Evolutionary conservation across 495 filamentous ascomycete species (phyloP).

Genomic region (Penicillium coffeae): DNA sequence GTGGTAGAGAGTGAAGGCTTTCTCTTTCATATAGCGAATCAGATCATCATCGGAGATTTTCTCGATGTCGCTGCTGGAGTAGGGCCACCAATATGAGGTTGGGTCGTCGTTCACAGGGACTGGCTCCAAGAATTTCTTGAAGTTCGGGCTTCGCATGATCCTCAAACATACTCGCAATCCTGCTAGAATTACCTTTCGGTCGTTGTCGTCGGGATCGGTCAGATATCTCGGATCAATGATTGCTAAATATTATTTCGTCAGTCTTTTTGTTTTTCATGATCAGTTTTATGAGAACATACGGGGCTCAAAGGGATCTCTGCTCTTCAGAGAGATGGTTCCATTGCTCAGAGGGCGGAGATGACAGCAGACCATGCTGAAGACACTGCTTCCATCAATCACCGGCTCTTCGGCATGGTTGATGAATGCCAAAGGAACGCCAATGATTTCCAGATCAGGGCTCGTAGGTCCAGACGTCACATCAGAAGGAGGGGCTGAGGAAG

Average conservation of each 20-base stretch:
- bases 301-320: slow-evolving; percentile 16
- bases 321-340: slow-evolving; percentile 16
- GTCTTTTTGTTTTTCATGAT: not conserved
- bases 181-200: slow-evolving; percentile 15
- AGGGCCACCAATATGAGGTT: slow-evolving; percentile 23
- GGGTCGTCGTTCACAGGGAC: slow-evolving; percentile 14
- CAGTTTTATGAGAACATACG: slow-evolving; percentile 7
- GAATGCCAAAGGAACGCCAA: slow-evolving; percentile 20
- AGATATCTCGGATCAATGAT: slow-evolving; percentile 23
- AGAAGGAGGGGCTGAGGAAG: not conserved
- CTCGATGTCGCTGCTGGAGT: slow-evolving; percentile 21
- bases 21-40: slow-evolving; percentile 19
- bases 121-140: slow-evolving; percentile 16
- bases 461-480: slow-evolving; percentile 12
- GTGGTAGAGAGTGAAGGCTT: slow-evolving; percentile 24
- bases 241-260: slow-evolving; percentile 5
- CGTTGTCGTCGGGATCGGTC: slow-evolving; percentile 15
- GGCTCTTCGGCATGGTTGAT: slow-evolving; percentile 23
- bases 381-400: slow-evolving; percentile 6
- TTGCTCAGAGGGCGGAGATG: slow-evolving; percentile 18
- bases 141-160: slow-evolving; percentile 15
- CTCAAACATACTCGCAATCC: slow-evolving; percentile 16
- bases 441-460: slow-evolving; percentile 19
- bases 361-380: slow-evolving; percentile 16
- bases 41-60: slow-evolving; percentile 21